Conservation (phyloP, 345 rosid species). For the Citrus unshiu region DNA sequence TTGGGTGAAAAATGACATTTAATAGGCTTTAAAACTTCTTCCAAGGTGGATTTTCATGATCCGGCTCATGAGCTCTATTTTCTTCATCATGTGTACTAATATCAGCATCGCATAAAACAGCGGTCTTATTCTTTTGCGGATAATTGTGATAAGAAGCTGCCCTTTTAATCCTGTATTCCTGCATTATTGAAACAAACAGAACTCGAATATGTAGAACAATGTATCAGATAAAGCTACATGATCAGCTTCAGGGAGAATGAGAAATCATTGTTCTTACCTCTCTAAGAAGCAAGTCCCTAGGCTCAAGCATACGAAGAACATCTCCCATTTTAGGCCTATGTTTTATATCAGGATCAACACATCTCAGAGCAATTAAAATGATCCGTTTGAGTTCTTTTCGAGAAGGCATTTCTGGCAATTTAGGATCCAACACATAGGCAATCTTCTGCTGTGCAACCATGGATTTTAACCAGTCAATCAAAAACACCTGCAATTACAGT, state of each 20-base stretch:
- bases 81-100: constrained; percentile 1
- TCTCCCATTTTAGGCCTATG: constrained; percentile 75
- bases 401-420: constrained; percentile 46
- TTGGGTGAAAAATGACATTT: neutral
- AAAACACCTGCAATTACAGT: constrained; percentile 33
- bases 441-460: constrained; percentile 56
- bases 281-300: constrained; percentile 50
- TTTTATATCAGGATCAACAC: constrained; percentile 55
- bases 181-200: constrained; percentile 11
- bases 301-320: constrained; percentile 74
- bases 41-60: neutral
- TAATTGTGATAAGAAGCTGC: constrained; percentile 11
- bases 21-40: neutral
- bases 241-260: neutral
- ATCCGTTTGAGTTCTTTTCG: constrained; percentile 59
- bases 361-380: constrained; percentile 56
- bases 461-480: constrained; percentile 66
- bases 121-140: constrained; percentile 15
- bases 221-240: neutral
- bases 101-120: neutral
- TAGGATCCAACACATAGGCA: constrained; percentile 53
- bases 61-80: neutral
- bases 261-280: constrained; percentile 33
- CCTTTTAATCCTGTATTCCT: constrained; percentile 26
- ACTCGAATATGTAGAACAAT: neutral